phyloP scores from a whole-genome alignment of 2,329 filamentous ascomycete genomes.

The Paraphaeosphaeria sporulosa region DNA sequence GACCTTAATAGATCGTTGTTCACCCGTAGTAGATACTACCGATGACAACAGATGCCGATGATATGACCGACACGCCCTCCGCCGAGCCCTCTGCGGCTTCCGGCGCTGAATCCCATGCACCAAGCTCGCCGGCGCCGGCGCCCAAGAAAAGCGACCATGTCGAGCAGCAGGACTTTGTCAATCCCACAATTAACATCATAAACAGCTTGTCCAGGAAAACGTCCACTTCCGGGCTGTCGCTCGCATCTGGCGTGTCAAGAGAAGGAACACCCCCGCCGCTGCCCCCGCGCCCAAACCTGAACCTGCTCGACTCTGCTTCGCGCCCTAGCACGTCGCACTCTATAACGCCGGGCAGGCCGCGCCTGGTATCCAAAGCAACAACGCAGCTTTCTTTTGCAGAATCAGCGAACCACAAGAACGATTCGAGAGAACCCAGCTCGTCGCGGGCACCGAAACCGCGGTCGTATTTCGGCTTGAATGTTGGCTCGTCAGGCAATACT shows the following conservation, averaged over 20 bases:
- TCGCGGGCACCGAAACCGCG: conserved; percentile 47
- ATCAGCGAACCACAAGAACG: conserved; percentile 74
- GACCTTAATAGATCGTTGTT: background rate
- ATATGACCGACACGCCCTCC: conserved; percentile 40
- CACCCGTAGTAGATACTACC: background rate
- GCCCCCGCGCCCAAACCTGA: conserved; percentile 59
- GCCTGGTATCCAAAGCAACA: conserved; percentile 71
- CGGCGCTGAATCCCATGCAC: conserved; percentile 16
- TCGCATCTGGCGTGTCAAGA: conserved; percentile 34
- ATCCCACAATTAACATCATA: conserved; percentile 45
- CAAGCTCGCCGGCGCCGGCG: conserved; percentile 47
- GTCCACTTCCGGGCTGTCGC: conserved; percentile 30
- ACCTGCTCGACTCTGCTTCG: conserved; percentile 32
- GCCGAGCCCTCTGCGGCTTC: conserved; percentile 31
- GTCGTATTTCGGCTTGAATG: conserved; percentile 48
- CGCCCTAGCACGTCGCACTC: conserved; percentile 51
- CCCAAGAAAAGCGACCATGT: conserved; percentile 26
- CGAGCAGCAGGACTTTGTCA: conserved; percentile 42
- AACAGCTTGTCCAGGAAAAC: conserved; percentile 33
- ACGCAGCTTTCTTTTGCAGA: conserved; percentile 85
- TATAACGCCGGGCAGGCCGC: conserved; percentile 51
- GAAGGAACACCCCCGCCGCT: conserved; percentile 63
- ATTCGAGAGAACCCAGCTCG: conserved; percentile 34
- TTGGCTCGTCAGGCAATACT: conserved; percentile 54
- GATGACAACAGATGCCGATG: conserved; percentile 28